Conservation (phyloP, 1,284 basidiomycete genomes). For the Cystobasidium sp. region DNA sequence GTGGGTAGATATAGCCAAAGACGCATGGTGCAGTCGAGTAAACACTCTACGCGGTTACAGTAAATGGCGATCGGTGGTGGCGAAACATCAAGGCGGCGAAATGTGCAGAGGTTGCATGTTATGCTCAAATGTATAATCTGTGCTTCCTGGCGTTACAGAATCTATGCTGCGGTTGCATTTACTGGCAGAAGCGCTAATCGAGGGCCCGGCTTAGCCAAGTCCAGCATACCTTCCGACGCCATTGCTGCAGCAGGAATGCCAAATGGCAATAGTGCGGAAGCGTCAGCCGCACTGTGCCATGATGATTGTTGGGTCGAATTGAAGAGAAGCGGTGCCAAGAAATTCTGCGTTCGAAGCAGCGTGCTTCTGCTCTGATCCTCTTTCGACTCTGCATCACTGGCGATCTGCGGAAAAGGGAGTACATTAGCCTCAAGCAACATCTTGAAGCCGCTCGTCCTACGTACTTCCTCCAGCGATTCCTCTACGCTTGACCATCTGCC, state of each 20-base stretch:
- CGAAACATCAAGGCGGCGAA: neutral
- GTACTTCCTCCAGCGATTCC: too few relatives aligned
- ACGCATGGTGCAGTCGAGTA: neutral
- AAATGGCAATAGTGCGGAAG: constrained; percentile 17
- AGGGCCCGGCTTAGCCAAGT: constrained; percentile 33
- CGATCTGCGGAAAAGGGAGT: neutral
- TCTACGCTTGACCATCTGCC: too few relatives aligned
- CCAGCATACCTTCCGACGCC: constrained; percentile 33
- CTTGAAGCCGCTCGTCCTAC: too few relatives aligned
- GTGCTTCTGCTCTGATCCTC: neutral
- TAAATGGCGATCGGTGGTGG: neutral
- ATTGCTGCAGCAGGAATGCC: constrained; percentile 1
- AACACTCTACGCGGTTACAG: neutral
- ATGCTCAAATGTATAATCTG: neutral
- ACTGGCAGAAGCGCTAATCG: constrained; percentile 36
- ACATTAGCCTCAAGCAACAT: neutral
- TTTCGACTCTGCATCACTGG: neutral
- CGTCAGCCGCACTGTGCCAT: neutral
- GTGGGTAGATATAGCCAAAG: too few relatives aligned
- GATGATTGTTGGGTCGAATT: neutral
- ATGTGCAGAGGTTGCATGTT: neutral
- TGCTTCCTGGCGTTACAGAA: too few relatives aligned
- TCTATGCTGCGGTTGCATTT: constrained; percentile 26
- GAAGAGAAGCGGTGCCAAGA: constrained; percentile 22
- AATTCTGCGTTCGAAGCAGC: constrained; percentile 30